Base-by-base conservation (phyloP, 2,329 filamentous ascomycete species). In the Stachybotrys elegans region DNA sequence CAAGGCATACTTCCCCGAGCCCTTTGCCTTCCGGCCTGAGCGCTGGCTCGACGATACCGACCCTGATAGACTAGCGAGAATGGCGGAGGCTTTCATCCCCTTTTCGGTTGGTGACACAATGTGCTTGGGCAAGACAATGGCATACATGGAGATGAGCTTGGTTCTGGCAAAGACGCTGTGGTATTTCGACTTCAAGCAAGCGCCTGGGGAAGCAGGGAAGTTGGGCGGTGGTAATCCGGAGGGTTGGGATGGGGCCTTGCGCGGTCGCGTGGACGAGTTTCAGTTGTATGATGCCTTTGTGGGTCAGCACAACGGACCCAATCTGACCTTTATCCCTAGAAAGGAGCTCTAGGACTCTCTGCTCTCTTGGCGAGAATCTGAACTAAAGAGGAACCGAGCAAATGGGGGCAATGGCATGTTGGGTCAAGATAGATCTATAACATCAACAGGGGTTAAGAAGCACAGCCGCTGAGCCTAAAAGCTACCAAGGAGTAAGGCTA, bases 11-110 rank as follows among this genome's bases (percentile, higher is more conserved):
- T 40, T 40, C 38, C 38, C 38, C n/a, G 38, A 40, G 5, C 23
- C 38, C 8, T 40, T 17, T n/a, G 20, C 22, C 13, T 40, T 25
- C 23, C 27, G 20, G 22, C 38, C 38, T 9, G 38, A 40, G 38
- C 38, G 38, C 9, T 40, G 38, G 38, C 22, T 40, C 14, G 38
- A 40, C 22, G n/a, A n/a, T n/a, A n/a, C 38, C 16, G 38, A 40
- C 23, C 22, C n/a, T 7, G 22, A 27, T 13, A 40, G 22, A 9
- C 22, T n/a, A n/a, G 14, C 6, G 12, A 13, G 38, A 11, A 40
- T 40, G 38, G 29, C 27, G 17, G 13, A 29, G 7, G 8, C 22
- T 4, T 40, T 40, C 14, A 12, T 23, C 6, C 14, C 38, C 9
- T 40, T 40, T 16, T 40, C 38, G 5, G 16, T 19, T 29, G 38